These are phyloP conservation scores for Penicillium angulare DNA, from an alignment of 495 filamentous ascomycete species.

Conservation along the genomic window DNA sequence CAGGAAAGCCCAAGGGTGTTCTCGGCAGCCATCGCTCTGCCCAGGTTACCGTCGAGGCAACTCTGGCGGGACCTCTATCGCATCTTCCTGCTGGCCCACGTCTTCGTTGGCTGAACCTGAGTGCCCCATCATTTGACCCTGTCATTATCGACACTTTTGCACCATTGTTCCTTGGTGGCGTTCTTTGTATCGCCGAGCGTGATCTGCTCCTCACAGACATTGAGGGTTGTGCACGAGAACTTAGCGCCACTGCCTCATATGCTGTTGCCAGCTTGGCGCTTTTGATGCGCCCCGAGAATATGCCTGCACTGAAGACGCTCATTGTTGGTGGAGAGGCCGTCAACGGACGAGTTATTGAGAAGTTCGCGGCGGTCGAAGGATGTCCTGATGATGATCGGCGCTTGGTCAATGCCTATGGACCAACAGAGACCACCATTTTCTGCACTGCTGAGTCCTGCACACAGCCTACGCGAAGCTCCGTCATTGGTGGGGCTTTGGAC, in stretches of 20 bases:
- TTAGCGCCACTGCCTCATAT: neutral
- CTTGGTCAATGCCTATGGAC: conserved; percentile 35
- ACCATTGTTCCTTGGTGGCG: neutral
- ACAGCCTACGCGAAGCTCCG: conserved; percentile 23
- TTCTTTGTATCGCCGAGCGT: conserved; percentile 41
- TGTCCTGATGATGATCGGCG: conserved; percentile 1
- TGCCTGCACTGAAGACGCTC: conserved; percentile 28
- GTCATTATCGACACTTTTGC: neutral
- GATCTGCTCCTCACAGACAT: conserved; percentile 21
- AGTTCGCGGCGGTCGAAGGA: conserved; percentile 11
- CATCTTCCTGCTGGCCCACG: neutral
- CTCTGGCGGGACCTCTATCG: neutral
- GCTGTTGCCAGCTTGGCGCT: conserved; percentile 21
- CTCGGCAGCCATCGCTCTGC: conserved; percentile 68
- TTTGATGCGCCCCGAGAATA: neutral
- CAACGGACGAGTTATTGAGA: conserved; percentile 29
- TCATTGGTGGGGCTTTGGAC: conserved; percentile 35
- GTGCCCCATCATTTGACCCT: neutral
- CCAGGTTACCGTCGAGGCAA: conserved; percentile 65
- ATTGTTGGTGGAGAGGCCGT: conserved; percentile 33
- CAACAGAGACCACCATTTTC: conserved; percentile 34
- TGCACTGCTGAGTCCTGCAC: conserved; percentile 28
- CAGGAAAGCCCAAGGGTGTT: conserved; percentile 82
- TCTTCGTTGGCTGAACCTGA: conserved; percentile 66
- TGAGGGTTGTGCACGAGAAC: conserved; percentile 16